Evolutionary conservation across 768 basidiomycete species (phyloP), one percentile per base, ranked within the genome.

Genomic region (Tubosaeta sp.): DNA sequence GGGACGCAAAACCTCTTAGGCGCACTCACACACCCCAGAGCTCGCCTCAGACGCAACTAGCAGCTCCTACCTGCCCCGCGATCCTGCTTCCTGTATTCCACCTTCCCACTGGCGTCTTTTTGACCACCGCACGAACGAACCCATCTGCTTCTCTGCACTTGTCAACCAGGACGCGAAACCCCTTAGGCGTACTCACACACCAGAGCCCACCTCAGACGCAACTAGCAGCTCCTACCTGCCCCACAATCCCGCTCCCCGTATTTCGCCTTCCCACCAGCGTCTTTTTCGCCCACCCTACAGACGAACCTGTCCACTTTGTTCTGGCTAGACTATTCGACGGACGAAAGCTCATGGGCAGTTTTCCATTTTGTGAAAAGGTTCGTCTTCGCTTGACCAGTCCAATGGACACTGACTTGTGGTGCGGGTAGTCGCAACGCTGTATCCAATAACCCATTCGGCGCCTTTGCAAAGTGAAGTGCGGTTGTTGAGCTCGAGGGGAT

Each of bases 361-460:
- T 97, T 98, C 64, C 96, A 99, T 64, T 97, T 94, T 57, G 80
- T 84, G 9, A 96, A 96, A 71, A 95, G 94, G 94, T 94, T 24
- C 38, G 82, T 67, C 4, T 2, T 5, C 30, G 0, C 44, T 8
- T 12, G 3, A 45, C 19, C 22, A n/a, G 1, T 41, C n/a, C 12
- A 21, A 34, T 44, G 46, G 4, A 56, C 40, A 3, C 55, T 55
- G 25, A 61, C n/a, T 18, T 18, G 86, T 13, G 82, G 77, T 22
- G 44, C 52, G 4, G 75, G 77, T 4, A 62, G 71, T 48, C 76
- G 78, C 13, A 67, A 70, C 34, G 52, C 63, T 21, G 54, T 69
- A 2, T 69, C 69, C n/a, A 45, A 59, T 0, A 60, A 70, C 9
- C 66, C 73, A 1, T 69, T 78, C 69, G 76, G 79, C 4, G 74